Evolutionary conservation across 768 basidiomycete species (phyloP), one percentile per base, ranked within the genome.

Genomic region (Mycena rosella): DNA sequence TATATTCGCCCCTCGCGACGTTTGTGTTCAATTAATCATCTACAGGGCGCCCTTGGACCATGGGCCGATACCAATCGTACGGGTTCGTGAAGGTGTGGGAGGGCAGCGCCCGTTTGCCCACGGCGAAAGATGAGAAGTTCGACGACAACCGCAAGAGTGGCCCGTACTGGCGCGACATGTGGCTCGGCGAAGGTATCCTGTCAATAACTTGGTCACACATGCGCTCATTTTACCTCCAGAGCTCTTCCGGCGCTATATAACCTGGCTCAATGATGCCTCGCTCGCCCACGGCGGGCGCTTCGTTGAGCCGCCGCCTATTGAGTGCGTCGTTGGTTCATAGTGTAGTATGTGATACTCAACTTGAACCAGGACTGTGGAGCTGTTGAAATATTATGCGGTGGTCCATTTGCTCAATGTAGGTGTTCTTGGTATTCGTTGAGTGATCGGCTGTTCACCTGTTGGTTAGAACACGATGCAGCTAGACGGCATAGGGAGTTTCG

Each of bases 81-180:
- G 74, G 65, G 6, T 53, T 74, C 17, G 73, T 69, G 10, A 73
- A 75, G 60, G 67, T 75, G 26, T 75, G 74, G 75, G 49, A 54
- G 29, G 72, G 70, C 18, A 74, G 51, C 13, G 74, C 75, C 18
- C 47, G 36, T 6, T 20, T 67, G 14, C 59, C 65, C 13, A 18
- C 52, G 6, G n/a, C 54, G 9, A 44, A 47, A 34, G 32, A 34
- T 18, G 45, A 34, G 15, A 36, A 61, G 18, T 17, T 38, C 22
- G 36, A 47, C 17, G 45, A 38, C 0, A 22, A 20, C 2, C 42
- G 22, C 9, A 18, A 22, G 6, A 22, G 15, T 4, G 44, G 36
- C 15, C 11, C 51, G 30, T 61, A 48, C 30, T 67, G 59, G 60
- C 53, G 53, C 20, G 22, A 44, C 10, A 51, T 51, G 52, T 66